Evolutionary conservation across 495 filamentous ascomycete species (phyloP).

Genomic region (Aspergillus funiculosus): DNA sequence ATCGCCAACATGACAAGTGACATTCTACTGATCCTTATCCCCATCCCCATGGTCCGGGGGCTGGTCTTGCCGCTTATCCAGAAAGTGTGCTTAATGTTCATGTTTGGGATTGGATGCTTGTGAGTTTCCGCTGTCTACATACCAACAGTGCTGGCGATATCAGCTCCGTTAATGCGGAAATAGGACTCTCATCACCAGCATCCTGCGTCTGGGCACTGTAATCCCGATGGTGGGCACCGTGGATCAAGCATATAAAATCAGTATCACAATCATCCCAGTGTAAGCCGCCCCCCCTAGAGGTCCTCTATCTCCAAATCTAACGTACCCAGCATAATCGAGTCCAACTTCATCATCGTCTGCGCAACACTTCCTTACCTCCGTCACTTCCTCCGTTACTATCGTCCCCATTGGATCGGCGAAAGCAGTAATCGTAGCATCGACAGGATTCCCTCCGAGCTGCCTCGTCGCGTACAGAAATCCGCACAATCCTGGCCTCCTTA

Average conservation of each 20-base stretch:
- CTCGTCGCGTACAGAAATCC: too few species aligned
- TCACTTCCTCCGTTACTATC: conserved; percentile 7
- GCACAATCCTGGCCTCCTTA: too few species aligned
- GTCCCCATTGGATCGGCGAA: conserved; percentile 8
- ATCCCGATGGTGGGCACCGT: conserved; percentile 4
- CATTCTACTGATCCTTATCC: conserved; percentile 31
- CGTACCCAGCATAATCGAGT: conserved; percentile 8
- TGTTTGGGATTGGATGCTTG: conserved; percentile 27
- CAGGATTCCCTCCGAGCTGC: too few species aligned
- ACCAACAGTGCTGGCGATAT: not conserved
- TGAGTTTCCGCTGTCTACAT: conserved; percentile 8
- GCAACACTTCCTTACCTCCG: conserved; percentile 10
- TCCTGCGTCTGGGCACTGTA: conserved; percentile 11
- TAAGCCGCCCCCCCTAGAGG: conserved; percentile 3
- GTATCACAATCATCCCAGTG: conserved; percentile 8
- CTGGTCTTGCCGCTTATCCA: conserved; percentile 22
- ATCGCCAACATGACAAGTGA: conserved; percentile 36
- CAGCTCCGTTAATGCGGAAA: too few species aligned
- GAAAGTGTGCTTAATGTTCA: conserved; percentile 20
- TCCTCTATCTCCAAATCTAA: not conserved
- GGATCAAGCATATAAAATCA: conserved; percentile 8
- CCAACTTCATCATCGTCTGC: conserved; percentile 14
- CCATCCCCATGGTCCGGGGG: conserved; percentile 24
- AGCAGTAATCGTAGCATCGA: too few species aligned
- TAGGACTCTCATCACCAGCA: conserved; percentile 10